A percentile compares a stretch with the other conserved stretches of the same genome.
Evolutionary conservation across 805 yeast genomes (phyloP).

Genomic region (Monosporozyma solicola): DNA sequence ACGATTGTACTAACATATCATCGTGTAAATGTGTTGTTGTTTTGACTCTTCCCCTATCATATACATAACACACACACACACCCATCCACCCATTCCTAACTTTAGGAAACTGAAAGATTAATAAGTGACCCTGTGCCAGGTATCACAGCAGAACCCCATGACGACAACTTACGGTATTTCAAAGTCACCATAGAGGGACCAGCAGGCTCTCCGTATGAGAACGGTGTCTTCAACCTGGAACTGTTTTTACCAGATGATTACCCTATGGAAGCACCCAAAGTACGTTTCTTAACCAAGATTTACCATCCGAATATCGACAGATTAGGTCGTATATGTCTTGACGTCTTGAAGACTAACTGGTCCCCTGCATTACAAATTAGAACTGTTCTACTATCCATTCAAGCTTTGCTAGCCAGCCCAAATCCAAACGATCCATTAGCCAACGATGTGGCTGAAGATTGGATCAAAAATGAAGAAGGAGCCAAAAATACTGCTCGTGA

Average conservation of each 20-base stretch:
- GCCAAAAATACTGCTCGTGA: constrained; percentile 71
- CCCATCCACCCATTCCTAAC: too few relatives aligned
- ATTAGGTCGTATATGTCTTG: constrained; percentile 90
- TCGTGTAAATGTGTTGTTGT: not conserved
- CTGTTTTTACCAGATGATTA: constrained; percentile 91
- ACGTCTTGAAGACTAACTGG: constrained; percentile 93
- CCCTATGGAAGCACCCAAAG: constrained; percentile 97
- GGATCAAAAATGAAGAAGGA: constrained; percentile 76
- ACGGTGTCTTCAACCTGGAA: constrained; percentile 72
- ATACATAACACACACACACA: not conserved
- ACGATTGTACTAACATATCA: not conserved
- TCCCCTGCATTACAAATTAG: constrained; percentile 95
- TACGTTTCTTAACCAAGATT: constrained; percentile 84
- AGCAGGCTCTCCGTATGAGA: constrained; percentile 82
- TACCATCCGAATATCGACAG: constrained; percentile 96
- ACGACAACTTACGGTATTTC: constrained; percentile 86
- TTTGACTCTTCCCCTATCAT: not conserved
- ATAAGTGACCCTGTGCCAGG: constrained; percentile 96
- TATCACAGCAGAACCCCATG: constrained; percentile 86
- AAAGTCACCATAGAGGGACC: constrained; percentile 93
- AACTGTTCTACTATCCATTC: constrained; percentile 82
- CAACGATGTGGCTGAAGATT: constrained; percentile 93
- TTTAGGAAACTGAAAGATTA: constrained; percentile 80
- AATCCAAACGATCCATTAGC: constrained; percentile 98
- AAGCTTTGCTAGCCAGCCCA: constrained; percentile 90